These are phyloP conservation scores for Pleurotus pulmonarius DNA, from an alignment of 768 basidiomycete genomes.

Conservation along the genomic window DNA sequence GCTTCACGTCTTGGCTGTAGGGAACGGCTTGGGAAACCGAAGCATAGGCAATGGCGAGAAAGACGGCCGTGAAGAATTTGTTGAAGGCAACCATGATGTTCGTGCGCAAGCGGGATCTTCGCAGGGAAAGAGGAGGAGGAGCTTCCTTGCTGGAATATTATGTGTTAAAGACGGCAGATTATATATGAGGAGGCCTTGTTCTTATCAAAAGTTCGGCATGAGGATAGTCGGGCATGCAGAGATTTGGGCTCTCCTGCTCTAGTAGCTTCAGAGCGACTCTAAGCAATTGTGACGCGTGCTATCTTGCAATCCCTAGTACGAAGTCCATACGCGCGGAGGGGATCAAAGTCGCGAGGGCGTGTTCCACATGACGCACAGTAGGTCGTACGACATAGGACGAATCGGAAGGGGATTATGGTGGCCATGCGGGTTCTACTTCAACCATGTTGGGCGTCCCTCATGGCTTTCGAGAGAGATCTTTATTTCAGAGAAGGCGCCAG, in stretches of 20 bases:
- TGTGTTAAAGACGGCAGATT: neutral
- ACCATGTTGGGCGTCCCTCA: no score
- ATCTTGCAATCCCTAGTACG: no score
- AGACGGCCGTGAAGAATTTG: conserved; percentile 25
- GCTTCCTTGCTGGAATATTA: neutral
- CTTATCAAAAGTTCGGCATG: neutral
- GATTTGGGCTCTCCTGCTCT: neutral
- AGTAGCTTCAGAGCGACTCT: neutral
- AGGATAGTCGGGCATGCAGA: neutral
- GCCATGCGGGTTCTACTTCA: no score
- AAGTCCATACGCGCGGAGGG: no score
- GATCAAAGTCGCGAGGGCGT: no score
- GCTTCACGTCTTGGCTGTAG: conserved; percentile 21
- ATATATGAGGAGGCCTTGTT: neutral
- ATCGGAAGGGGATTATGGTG: no score
- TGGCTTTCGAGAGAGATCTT: no score
- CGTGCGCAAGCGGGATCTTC: neutral
- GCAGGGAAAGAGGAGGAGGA: neutral
- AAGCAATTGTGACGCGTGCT: neutral
- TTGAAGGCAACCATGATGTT: conserved; percentile 11
- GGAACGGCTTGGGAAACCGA: conserved; percentile 23
- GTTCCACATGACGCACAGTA: no score
- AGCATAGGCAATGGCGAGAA: conserved; percentile 23
- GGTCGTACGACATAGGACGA: no score
- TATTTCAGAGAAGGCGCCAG: no score